These are phyloP conservation scores for Fraxinus baroniana DNA, from an alignment of 305 asterid genomes.

Conservation along the genomic window DNA sequence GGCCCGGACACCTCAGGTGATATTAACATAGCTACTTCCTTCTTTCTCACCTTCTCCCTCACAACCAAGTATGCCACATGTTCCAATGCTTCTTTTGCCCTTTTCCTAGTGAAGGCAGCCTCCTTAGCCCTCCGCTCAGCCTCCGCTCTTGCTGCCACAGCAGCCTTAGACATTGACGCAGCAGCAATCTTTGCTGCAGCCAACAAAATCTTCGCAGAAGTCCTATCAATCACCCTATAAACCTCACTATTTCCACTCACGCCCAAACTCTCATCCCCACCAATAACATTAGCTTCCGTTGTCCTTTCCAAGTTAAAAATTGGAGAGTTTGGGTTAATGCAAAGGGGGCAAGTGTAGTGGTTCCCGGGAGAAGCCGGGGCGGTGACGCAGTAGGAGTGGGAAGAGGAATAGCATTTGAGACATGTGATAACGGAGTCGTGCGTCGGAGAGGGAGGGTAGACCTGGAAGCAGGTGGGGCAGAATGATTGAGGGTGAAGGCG, in stretches of 20 bases:
- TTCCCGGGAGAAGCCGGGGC: conserved; percentile 23
- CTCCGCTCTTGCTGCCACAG: conserved; percentile 49
- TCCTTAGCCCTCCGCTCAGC: conserved; percentile 75
- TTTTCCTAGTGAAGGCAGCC: conserved; percentile 64
- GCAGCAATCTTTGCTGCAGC: conserved; percentile 78
- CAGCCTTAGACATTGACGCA: conserved; percentile 56
- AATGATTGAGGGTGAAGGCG: conserved; percentile 71
- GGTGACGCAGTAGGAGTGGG: conserved; percentile 59
- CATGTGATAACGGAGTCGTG: conserved; percentile 52
- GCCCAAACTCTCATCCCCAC: conserved; percentile 9
- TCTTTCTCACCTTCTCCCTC: conserved; percentile 54
- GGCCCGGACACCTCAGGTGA: background rate
- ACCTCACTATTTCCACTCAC: conserved; percentile 21
- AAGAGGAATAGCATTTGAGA: conserved; percentile 62
- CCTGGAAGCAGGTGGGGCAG: conserved; percentile 82
- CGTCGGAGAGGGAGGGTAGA: conserved; percentile 50
- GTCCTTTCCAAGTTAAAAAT: conserved; percentile 42
- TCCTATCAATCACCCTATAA: conserved; percentile 53
- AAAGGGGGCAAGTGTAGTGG: conserved; percentile 72
- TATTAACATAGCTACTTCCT: conserved; percentile 16
- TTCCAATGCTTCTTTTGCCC: conserved; percentile 73
- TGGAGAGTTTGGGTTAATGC: conserved; percentile 48
- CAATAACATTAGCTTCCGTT: conserved; percentile 24
- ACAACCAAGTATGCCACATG: conserved; percentile 48
- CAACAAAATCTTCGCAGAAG: conserved; percentile 53